A percentile compares a stretch with the other conserved stretches of the same genome.
These are phyloP conservation scores for Heimioporus sp. DNA, from an alignment of 768 basidiomycete genomes.

Conservation along the genomic window DNA sequence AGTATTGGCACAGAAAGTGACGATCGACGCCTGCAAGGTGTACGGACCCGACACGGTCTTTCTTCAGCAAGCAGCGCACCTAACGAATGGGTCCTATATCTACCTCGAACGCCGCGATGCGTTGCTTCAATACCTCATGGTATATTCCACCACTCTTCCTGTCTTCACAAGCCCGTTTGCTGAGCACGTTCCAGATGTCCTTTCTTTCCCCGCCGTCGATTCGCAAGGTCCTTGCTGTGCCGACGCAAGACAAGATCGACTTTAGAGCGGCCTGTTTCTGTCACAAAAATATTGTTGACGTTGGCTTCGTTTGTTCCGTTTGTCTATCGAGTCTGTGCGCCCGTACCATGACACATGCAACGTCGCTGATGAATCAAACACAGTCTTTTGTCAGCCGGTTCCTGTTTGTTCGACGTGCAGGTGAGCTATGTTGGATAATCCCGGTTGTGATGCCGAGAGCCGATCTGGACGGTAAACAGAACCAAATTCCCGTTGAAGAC, in stretches of 20 bases:
- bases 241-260: slow-evolving; percentile 93
- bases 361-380: slow-evolving; percentile 10
- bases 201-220: slow-evolving; percentile 72
- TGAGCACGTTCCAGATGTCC: slow-evolving; percentile 62
- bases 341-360: background rate
- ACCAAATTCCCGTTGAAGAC: slow-evolving; percentile 96
- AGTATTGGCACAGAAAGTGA: slow-evolving; percentile 68
- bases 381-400: slow-evolving; percentile 92
- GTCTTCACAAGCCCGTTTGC: slow-evolving; percentile 3
- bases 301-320: slow-evolving; percentile 98
- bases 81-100: slow-evolving; percentile 94
- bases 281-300: slow-evolving; percentile 94
- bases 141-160: slow-evolving; percentile 28
- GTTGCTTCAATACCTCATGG: slow-evolving; percentile 90
- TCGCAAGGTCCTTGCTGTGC: slow-evolving; percentile 75
- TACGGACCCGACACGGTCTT: slow-evolving; percentile 90
- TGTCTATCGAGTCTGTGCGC: slow-evolving; percentile 84
- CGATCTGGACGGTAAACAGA: slow-evolving; percentile 37
- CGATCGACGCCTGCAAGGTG: slow-evolving; percentile 94
- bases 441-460: background rate
- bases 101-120: slow-evolving; percentile 77
- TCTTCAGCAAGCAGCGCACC: slow-evolving; percentile 93
- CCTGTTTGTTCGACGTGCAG: slow-evolving; percentile 94
- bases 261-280: slow-evolving; percentile 99
- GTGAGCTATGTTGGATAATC: slow-evolving; percentile 42